These are phyloP conservation scores for Nadsonia commutata DNA, from an alignment of 1,139 yeast species.

Conservation along the genomic window DNA sequence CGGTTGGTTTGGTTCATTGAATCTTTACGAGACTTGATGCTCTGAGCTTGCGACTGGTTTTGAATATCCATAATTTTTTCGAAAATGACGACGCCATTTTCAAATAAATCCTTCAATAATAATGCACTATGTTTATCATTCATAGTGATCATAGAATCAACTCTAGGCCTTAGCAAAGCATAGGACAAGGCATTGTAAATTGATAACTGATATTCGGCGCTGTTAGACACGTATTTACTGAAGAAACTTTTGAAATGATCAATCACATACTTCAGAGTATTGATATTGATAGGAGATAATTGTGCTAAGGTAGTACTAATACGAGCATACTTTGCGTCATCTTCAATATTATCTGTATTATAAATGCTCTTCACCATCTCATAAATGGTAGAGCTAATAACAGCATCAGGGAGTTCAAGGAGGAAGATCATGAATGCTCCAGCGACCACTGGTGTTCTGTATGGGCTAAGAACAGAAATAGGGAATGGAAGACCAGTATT, in stretches of 20 bases:
- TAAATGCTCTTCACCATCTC: constrained; percentile 49
- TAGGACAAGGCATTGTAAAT: constrained; percentile 1
- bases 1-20: constrained; percentile 19
- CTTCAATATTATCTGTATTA: constrained; percentile 1
- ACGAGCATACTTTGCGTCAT: constrained; percentile 5
- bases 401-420: constrained; percentile 69
- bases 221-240: background rate
- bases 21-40: constrained; percentile 12
- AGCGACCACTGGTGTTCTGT: constrained; percentile 43
- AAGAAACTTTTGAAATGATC: constrained; percentile 8
- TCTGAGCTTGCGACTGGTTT: constrained; percentile 4
- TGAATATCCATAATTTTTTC: constrained; percentile 8
- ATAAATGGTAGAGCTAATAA: constrained; percentile 51
- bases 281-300: constrained; percentile 9
- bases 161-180: constrained; percentile 22
- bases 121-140: constrained; percentile 19
- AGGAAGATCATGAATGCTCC: constrained; percentile 57
- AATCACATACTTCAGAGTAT: constrained; percentile 8
- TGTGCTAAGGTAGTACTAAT: constrained; percentile 11
- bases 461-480: constrained; percentile 11
- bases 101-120: constrained; percentile 17
- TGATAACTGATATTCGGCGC: constrained; percentile 1
- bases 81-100: constrained; percentile 15
- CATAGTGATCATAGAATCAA: constrained; percentile 18
- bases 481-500: constrained; percentile 14